phyloP scores from a whole-genome alignment of 2,329 filamentous ascomycete genomes.

The Colletotrichum euphorbiae region DNA sequence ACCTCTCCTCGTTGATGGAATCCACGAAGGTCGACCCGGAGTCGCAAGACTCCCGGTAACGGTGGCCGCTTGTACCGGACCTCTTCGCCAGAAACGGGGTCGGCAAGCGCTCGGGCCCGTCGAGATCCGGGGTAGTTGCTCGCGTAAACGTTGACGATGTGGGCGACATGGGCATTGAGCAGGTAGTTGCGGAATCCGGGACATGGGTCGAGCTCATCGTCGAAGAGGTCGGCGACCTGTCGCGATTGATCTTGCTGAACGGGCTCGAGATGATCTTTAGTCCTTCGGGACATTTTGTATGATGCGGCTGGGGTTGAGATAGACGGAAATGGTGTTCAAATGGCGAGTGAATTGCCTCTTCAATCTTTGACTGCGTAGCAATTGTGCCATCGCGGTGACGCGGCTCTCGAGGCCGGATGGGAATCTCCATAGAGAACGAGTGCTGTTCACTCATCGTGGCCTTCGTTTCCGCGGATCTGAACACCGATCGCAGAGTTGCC shows the following conservation, averaged over 20 bases:
- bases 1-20: constrained; percentile 34
- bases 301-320: constrained; percentile 20
- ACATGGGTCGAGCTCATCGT: constrained; percentile 52
- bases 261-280: constrained; percentile 36
- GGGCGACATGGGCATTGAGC: constrained; percentile 45
- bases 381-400: constrained; percentile 33
- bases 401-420: constrained; percentile 37
- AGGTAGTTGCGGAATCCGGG: constrained; percentile 54
- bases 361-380: constrained; percentile 19
- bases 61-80: constrained; percentile 25
- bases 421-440: constrained; percentile 32
- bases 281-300: constrained; percentile 36
- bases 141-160: constrained; percentile 40
- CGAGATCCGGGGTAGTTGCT: constrained; percentile 39
- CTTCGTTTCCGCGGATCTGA: background rate
- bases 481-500: background rate
- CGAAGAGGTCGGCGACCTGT: constrained; percentile 52
- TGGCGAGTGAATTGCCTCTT: constrained; percentile 23
- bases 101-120: constrained; percentile 31
- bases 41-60: constrained; percentile 44
- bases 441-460: constrained; percentile 21
- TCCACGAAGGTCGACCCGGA: constrained; percentile 53
- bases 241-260: constrained; percentile 27
- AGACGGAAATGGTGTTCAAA: constrained; percentile 31
- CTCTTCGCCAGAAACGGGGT: constrained; percentile 29